Evolutionary conservation across 371 early-diverging fungal genomes (phyloP), one percentile per base, ranked within the genome.

Genomic region (Smittium culicis): DNA sequence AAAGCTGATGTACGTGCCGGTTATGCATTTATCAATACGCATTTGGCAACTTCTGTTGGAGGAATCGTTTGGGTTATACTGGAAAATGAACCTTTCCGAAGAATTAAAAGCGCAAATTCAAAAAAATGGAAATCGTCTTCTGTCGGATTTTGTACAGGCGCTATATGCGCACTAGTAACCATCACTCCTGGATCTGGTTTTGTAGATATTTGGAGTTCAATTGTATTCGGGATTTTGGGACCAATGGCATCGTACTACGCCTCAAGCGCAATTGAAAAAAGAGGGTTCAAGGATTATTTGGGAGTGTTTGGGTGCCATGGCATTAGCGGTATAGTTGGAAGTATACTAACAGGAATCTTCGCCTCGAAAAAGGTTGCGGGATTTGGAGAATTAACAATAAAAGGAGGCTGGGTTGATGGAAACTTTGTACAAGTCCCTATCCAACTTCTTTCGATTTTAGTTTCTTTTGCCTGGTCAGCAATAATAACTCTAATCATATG

Each of bases 131-230:
- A 90, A 72, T 81, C 90, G 34, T 91, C 94, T 33, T 88, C 88
- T 30, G 77, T 94, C 34, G 91, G 89, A 16, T 93, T 92, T 73
- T 94, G 95, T 75, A 87, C 90, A 2, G 96, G 94, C 33, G 93
- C 90, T 25, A 89, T 96, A 34, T 85, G 92, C 16, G 96, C 93
- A 14, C 77, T 95, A n/a, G 96, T 93, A 1, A 85, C 88, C 20
- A 93, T 95, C 68, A 95, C 96, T 0, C 96, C 96, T 14, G 92
- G 82, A 1, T 84, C 92, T 1, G 96, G 96, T 8, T 94, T 77
- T 67, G 91, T 94, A 30, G 84, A 86, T 0, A 89, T 93, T n/a
- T 86, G 83, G 68, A 83, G 91, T 29, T 81, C 89, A 35, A 82
- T 92, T 25, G 81, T 90, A 1, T 87, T 92, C 67, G 94, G 95